Evolutionary conservation across 2,329 filamentous ascomycete species (phyloP).

Genomic region (Hirsutella rhossiliensis): DNA sequence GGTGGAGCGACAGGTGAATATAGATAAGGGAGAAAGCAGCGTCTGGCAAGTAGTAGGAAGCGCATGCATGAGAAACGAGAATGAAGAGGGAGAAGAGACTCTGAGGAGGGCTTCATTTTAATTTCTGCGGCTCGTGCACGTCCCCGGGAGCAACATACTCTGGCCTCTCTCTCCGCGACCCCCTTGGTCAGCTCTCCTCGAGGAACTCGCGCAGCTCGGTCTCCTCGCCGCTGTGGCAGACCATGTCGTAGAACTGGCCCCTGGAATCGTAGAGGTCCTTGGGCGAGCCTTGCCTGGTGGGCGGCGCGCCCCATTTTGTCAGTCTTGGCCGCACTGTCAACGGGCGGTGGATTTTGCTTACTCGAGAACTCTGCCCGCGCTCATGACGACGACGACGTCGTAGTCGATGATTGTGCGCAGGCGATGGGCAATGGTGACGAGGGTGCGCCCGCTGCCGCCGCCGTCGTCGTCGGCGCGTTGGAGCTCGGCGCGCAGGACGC

Average conservation of each 20-base stretch:
- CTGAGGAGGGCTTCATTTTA: no score
- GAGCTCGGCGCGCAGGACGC: slow-evolving; percentile 37
- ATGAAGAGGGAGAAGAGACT: no score
- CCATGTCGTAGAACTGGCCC: slow-evolving; percentile 41
- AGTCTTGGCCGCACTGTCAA: slow-evolving; percentile 7
- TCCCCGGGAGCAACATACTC: no score
- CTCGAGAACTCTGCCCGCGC: slow-evolving; percentile 39
- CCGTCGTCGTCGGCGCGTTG: slow-evolving; percentile 13
- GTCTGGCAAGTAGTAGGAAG: no score
- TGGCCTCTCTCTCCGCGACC: no score
- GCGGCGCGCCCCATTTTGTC: not conserved
- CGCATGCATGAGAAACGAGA: no score
- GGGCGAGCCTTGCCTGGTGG: slow-evolving; percentile 30
- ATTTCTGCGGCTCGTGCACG: no score
- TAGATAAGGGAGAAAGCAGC: no score
- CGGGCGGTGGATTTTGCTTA: slow-evolving; percentile 9
- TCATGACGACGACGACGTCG: slow-evolving; percentile 46
- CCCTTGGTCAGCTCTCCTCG: slow-evolving; percentile 3
- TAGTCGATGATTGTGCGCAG: slow-evolving; percentile 48
- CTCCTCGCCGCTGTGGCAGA: slow-evolving; percentile 41
- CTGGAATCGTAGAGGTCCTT: slow-evolving; percentile 30
- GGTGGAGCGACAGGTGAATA: no score
- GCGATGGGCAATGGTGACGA: slow-evolving; percentile 47
- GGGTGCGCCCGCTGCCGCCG: slow-evolving; percentile 29
- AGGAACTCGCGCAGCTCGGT: slow-evolving; percentile 28